Base-by-base conservation (phyloP, 2,329 filamentous ascomycete species). In the Chaetomiaceae sp. region DNA sequence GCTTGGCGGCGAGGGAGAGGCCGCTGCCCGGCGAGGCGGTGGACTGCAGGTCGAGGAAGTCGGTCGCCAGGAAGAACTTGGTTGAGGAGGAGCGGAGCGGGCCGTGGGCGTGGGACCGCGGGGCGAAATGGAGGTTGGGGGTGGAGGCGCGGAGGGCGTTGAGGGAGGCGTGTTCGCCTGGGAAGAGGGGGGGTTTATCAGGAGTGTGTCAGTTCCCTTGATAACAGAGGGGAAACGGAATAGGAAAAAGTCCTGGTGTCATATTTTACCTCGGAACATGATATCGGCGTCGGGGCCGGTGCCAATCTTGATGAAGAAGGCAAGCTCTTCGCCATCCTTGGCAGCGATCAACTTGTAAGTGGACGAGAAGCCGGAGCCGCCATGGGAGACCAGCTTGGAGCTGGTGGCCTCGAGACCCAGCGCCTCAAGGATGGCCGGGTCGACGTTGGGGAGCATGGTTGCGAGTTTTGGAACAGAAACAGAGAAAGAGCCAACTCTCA, bases 111-210 rank as follows among this genome's bases (percentile, higher is more conserved):
- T 89, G 77, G 0, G 87, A 85, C 41, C 76, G 75, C 0, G 91
- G 90, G 63, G 87, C 92, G 47, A 96, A 79, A 27, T 87, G 92
- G 44, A 96, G 79, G 31, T 78, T 78, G 1, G 89, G 86, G 0
- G 93, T 85, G 13, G 75, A 74, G 40, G 73, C 63, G 64, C 89
- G 79, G 58, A 97, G 87, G 48, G 89, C 87, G 63, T 90, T 91
- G 48, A 96, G 80, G 3, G 89, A 95, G 44, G 81, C 79, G 64
- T 89, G 85, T 68, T 96, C 92, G 54, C 91, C 88, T 81, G 33
- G 19, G 34, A 17, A 31, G 4, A 13, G 30, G 13, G 14, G 25
- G 16, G 21, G 19, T 25, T 7, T 13, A n/a, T 31, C 9, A 19
- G 7, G 41, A 10, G 17, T 23, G 7, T 3, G 30, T 13, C n/a